These are phyloP conservation scores for Suhomyces terraborum DNA, from an alignment of 1,139 yeast genomes.

Conservation along the genomic window DNA sequence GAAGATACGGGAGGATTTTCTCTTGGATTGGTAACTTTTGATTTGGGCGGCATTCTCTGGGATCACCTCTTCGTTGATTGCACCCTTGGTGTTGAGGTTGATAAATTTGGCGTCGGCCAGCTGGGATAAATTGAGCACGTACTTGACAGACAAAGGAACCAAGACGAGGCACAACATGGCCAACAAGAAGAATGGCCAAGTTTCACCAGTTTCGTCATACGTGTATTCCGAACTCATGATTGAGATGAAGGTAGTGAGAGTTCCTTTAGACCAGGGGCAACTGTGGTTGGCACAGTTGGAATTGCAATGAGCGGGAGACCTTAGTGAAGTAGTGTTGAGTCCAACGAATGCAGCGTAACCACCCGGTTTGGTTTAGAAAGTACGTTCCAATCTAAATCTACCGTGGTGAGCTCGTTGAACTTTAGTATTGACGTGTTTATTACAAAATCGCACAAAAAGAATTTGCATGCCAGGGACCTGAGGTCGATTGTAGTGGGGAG, in stretches of 20 bases:
- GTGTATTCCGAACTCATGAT: conserved; percentile 53
- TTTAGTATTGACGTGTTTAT: conserved; percentile 14
- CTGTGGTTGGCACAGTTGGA: neutral
- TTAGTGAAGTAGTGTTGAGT: neutral
- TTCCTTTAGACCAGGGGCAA: neutral
- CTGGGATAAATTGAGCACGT: conserved; percentile 33
- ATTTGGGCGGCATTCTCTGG: conserved; percentile 49
- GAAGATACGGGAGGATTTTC: conserved; percentile 41
- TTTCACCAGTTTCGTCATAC: conserved; percentile 89
- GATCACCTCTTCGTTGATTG: conserved; percentile 34
- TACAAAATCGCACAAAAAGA: conserved; percentile 14
- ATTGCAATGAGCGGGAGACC: neutral
- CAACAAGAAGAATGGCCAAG: conserved; percentile 92
- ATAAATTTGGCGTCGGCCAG: conserved; percentile 25
- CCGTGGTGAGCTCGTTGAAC: conserved; percentile 4
- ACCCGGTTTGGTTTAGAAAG: neutral
- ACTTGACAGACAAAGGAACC: conserved; percentile 65
- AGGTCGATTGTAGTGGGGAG: neutral
- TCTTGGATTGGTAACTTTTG: conserved; percentile 40
- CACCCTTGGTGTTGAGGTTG: conserved; percentile 34
- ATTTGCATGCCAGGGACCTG: conserved; percentile 1
- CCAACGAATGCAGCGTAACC: conserved; percentile 1
- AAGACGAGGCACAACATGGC: conserved; percentile 65
- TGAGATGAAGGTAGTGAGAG: neutral
- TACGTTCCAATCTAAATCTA: conserved; percentile 1